Base-by-base conservation (phyloP, 1,284 basidiomycete species). In the Cutaneotrichosporon cutaneum region DNA sequence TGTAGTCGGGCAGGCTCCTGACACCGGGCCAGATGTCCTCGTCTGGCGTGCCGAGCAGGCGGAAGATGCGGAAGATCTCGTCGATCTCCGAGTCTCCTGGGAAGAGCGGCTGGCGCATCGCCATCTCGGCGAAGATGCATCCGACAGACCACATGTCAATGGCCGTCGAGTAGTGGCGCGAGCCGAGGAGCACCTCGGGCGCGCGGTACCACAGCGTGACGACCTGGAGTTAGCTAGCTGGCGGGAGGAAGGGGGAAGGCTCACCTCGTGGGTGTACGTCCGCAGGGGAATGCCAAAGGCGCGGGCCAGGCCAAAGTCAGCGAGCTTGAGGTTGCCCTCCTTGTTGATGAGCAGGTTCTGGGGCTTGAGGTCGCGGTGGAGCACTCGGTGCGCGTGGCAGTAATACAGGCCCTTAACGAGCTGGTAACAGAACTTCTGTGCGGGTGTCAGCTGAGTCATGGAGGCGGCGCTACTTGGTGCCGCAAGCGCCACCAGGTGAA, bases 81-180 rank as follows among this genome's bases (percentile, higher is more conserved):
- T 99, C 95, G 72, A 99, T 99, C 81, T 99, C 95, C 30, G 94
- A 97, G 81, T 99, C 95, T 10, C 96, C 95, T 14, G 95, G 94
- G 85, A 98, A 98, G 26, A 98, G 84, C 2, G 95, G 94, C 68
- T 88, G 86, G 26, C 93, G 68, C 75, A 78, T 79, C 2, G 76
- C 77, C 91, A 95, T 94, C 81, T 97, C 94, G 18, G 95, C 95
- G 79, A 99, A 96, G 75, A 99, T 99, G 76, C 96, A 99, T 8
- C 96, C 96, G 61, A 94, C 96, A 7, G 92, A 95, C 96, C 96
- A 99, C 65, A 99, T 92, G 80, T 99, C 96, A 75, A 99, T 98
- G 22, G 92, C 95, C 3, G 96, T 99, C 77, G 90, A 94, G 81
- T 99, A 99, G 58, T 95, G 98, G 59, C 96, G 86, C 44, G 93